Conservation (phyloP, 768 basidiomycete species). For the Pleurotus tuoliensis region DNA sequence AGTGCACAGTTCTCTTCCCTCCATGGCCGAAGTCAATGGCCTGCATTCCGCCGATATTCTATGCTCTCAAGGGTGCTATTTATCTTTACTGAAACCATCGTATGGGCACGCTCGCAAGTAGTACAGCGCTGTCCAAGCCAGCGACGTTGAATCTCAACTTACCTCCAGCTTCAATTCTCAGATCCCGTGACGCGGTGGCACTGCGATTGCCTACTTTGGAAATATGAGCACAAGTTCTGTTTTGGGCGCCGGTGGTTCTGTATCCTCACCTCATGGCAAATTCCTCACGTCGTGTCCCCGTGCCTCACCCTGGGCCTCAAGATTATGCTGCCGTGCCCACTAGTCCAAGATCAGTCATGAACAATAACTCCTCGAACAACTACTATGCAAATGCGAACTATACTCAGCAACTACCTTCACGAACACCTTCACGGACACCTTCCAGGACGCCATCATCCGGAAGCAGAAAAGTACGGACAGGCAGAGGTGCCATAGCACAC, state of each 20-base stretch:
- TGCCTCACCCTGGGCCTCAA: constrained; percentile 41
- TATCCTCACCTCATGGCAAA: constrained; percentile 21
- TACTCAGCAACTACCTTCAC: constrained; percentile 24
- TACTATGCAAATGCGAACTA: constrained; percentile 16
- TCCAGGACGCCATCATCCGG: constrained; percentile 19
- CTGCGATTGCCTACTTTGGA: background rate
- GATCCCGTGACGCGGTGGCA: background rate
- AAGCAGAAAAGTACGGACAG: constrained; percentile 24
- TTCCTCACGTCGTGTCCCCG: constrained; percentile 27
- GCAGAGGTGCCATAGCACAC: constrained; percentile 59
- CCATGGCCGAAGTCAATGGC: too few relatives aligned
- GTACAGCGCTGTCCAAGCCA: too few relatives aligned
- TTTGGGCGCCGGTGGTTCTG: background rate
- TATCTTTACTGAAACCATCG: too few relatives aligned
- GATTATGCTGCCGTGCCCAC: constrained; percentile 69
- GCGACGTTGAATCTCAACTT: background rate
- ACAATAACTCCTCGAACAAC: constrained; percentile 16
- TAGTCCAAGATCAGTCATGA: constrained; percentile 39
- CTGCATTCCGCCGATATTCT: too few relatives aligned
- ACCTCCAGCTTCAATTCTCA: background rate
- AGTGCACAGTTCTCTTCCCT: too few relatives aligned
- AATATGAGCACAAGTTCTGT: background rate
- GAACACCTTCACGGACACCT: constrained; percentile 20
- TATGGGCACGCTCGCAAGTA: too few relatives aligned
- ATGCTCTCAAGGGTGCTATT: too few relatives aligned